A percentile compares a stretch with the other conserved stretches of the same genome.
Evolutionary conservation across 805 yeast genomes (phyloP).

Genomic region (Metschnikowia gelsemii): DNA sequence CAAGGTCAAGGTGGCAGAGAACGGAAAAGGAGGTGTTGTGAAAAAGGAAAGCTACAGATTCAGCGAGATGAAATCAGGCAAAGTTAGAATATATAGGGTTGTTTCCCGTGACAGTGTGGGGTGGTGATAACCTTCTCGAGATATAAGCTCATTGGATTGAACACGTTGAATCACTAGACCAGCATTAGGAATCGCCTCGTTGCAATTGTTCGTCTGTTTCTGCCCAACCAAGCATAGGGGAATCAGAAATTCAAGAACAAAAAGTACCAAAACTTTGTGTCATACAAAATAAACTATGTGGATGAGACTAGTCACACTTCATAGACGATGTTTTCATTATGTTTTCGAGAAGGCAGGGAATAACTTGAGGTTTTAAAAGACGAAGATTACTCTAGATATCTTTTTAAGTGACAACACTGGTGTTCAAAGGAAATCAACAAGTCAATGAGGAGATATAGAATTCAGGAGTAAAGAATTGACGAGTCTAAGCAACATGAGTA

Average conservation of each 20-base stretch:
- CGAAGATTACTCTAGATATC: no score
- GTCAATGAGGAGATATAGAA: no score
- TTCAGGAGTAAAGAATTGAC: no score
- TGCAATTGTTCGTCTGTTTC: not conserved
- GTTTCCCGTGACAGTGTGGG: constrained; percentile 71
- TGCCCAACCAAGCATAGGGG: not conserved
- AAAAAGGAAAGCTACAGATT: constrained; percentile 63
- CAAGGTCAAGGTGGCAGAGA: constrained; percentile 67
- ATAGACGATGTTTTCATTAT: no score
- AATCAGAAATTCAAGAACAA: not conserved
- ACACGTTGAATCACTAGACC: constrained; percentile 8
- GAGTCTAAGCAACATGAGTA: no score
- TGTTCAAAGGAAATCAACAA: no score
- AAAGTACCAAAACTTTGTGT: not conserved
- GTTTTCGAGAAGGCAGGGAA: no score
- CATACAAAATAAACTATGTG: no score
- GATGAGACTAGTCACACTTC: no score
- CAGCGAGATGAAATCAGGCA: constrained; percentile 74
- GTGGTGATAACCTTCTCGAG: constrained; percentile 49
- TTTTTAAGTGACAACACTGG: no score
- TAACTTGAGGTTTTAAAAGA: no score
- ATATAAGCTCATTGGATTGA: not conserved
- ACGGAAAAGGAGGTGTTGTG: constrained; percentile 49
- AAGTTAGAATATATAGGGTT: constrained; percentile 73
- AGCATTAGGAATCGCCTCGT: constrained; percentile 3